Evolutionary conservation across 176 grass and related monocot genomes (phyloP).

Genomic region (Bolboschoenus planiculmis): DNA sequence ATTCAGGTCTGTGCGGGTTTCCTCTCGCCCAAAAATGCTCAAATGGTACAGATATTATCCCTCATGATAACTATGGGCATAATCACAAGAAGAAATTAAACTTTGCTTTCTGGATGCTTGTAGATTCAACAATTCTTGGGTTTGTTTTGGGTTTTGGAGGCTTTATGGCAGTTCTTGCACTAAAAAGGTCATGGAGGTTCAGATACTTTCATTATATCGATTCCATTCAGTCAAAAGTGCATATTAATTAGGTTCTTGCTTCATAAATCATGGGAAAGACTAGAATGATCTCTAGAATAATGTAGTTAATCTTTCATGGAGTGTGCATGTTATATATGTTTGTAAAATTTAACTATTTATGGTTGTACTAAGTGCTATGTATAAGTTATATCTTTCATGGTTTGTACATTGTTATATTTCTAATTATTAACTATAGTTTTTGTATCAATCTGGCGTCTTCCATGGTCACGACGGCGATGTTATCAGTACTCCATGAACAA

Average conservation of each 20-base stretch:
- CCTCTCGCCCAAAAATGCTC: not conserved
- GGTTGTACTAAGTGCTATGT: not conserved
- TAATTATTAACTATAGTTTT: too few relatives aligned
- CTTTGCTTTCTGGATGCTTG: not conserved
- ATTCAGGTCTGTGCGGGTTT: slow-evolving; percentile 29
- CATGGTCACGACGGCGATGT: too few relatives aligned
- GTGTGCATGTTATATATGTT: not conserved
- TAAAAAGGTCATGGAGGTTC: not conserved
- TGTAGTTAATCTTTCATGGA: not conserved
- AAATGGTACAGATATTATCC: not conserved
- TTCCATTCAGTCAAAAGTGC: not conserved
- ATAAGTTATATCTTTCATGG: too few relatives aligned
- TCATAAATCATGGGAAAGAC: not conserved
- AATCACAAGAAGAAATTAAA: not conserved
- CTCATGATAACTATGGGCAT: not conserved
- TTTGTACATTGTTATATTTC: too few relatives aligned
- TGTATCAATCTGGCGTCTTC: too few relatives aligned
- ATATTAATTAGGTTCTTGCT: not conserved
- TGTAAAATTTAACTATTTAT: not conserved
- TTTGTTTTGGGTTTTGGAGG: not conserved
- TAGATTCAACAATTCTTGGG: not conserved
- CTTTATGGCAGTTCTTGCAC: not conserved
- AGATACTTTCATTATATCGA: not conserved
- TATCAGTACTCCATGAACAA: too few relatives aligned
- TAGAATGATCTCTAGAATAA: not conserved